Percentiles rank a stretch among this genome's conserved stretches.
phyloP scores from a whole-genome alignment of 1,139 yeast species.

The Petasospora fabianii region DNA sequence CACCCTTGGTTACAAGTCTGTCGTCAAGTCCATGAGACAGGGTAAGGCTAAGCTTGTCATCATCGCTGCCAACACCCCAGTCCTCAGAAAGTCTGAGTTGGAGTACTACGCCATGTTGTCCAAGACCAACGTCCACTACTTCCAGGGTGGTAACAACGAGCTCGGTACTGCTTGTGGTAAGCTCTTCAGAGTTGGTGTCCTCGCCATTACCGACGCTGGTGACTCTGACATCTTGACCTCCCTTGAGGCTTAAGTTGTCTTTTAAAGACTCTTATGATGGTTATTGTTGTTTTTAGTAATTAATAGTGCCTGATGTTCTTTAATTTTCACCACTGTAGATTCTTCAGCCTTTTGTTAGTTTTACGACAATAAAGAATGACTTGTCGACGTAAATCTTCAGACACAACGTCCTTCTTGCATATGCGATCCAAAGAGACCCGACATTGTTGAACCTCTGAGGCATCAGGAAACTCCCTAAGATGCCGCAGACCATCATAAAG shows the following conservation, averaged over 20 bases:
- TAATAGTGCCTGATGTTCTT: constrained; percentile 6
- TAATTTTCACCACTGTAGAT: background rate
- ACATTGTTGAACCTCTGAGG: too few species aligned
- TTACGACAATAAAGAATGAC: background rate
- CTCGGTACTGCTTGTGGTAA: constrained; percentile 99
- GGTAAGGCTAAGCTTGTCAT: constrained; percentile 98
- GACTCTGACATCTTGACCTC: constrained; percentile 90
- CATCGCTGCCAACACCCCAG: constrained; percentile 99
- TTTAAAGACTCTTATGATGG: constrained; percentile 4
- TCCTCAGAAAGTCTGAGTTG: constrained; percentile 98
- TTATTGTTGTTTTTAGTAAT: constrained; percentile 4
- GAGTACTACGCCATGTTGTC: constrained; percentile 99
- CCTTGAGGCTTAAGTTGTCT: constrained; percentile 20
- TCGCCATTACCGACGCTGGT: constrained; percentile 97
- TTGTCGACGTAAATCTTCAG: background rate
- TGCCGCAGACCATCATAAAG: too few species aligned
- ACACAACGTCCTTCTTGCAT: too few species aligned
- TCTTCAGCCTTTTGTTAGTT: background rate
- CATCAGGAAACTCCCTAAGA: too few species aligned
- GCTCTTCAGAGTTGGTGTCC: constrained; percentile 99
- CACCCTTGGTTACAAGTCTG: constrained; percentile 99
- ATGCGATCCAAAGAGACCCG: too few species aligned
- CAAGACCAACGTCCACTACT: constrained; percentile 94
- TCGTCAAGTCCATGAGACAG: constrained; percentile 96
- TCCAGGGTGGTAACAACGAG: constrained; percentile 99